Percentiles rank a stretch among this genome's conserved stretches.
phyloP scores from a whole-genome alignment of 2,329 filamentous ascomycete genomes.

The Trichoderma harzianum region DNA sequence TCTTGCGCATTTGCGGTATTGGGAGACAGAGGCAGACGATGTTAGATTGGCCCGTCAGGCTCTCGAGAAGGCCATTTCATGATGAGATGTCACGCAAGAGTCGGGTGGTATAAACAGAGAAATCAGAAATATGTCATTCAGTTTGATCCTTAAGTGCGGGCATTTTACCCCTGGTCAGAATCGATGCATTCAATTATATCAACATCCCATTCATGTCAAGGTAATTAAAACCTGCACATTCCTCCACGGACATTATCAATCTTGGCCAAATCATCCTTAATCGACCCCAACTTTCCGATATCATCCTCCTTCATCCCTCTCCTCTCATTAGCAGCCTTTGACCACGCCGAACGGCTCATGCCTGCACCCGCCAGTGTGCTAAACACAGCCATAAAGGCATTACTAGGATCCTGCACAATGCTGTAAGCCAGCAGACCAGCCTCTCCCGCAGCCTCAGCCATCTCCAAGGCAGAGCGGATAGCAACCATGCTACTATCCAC shows the following conservation, averaged over 20 bases:
- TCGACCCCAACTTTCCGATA: slow-evolving; percentile 19
- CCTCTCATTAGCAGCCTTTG: slow-evolving; percentile 20
- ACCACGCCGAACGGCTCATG: slow-evolving; percentile 12
- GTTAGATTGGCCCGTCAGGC: background rate
- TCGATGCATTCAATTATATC: too few relatives aligned
- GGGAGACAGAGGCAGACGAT: background rate
- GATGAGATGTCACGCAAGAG: background rate
- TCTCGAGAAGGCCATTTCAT: background rate
- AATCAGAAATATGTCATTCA: too few relatives aligned
- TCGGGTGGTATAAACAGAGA: too few relatives aligned
- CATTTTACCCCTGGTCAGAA: too few relatives aligned
- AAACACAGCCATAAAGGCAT: slow-evolving; percentile 28
- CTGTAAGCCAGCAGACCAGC: slow-evolving; percentile 24
- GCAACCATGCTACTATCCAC: slow-evolving; percentile 23
- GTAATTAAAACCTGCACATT: background rate
- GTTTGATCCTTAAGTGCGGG: too few relatives aligned
- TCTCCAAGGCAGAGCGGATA: slow-evolving; percentile 19
- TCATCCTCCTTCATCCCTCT: slow-evolving; percentile 19
- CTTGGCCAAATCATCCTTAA: slow-evolving; percentile 20
- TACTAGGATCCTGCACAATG: slow-evolving; percentile 27
- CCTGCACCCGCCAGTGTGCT: slow-evolving; percentile 21
- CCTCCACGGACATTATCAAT: slow-evolving; percentile 14
- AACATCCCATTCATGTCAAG: too few relatives aligned
- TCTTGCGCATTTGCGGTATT: background rate
- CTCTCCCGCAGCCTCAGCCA: slow-evolving; percentile 25